Evolutionary conservation across 331 rosid genomes (phyloP).

Genomic region (Quercus lobata): DNA sequence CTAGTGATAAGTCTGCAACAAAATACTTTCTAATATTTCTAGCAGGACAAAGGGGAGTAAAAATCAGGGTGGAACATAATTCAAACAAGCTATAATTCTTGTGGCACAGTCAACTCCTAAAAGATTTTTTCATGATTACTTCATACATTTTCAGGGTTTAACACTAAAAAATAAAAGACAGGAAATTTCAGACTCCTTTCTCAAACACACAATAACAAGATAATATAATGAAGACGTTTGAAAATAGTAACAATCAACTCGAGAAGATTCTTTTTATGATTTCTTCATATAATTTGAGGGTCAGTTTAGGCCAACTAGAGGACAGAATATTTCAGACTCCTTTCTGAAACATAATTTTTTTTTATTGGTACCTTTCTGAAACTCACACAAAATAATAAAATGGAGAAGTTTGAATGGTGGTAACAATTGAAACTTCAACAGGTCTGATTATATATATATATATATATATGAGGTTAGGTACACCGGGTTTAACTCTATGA

Average conservation of each 20-base stretch:
- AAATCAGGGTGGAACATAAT: not conserved
- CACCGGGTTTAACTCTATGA: too few species aligned
- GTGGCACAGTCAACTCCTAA: not conserved
- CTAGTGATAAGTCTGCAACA: not conserved
- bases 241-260: not conserved
- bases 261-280: not conserved
- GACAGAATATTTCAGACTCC: not conserved
- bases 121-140: not conserved
- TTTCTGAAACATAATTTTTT: not conserved
- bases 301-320: not conserved
- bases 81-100: not conserved
- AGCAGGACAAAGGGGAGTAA: not conserved
- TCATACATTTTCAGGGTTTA: too few species aligned
- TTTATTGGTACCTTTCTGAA: not conserved
- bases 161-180: too few species aligned
- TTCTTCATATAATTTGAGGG: too few species aligned
- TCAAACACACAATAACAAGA: too few species aligned
- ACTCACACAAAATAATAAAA: not conserved
- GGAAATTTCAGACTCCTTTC: too few species aligned
- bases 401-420: not conserved
- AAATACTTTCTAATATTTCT: not conserved
- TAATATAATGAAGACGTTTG: too few species aligned
- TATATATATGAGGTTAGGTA: too few species aligned
- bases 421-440: not conserved
- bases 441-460: not conserved